These are phyloP conservation scores for Kodamaea sagamina DNA, from an alignment of 805 yeast species.

Conservation along the genomic window DNA sequence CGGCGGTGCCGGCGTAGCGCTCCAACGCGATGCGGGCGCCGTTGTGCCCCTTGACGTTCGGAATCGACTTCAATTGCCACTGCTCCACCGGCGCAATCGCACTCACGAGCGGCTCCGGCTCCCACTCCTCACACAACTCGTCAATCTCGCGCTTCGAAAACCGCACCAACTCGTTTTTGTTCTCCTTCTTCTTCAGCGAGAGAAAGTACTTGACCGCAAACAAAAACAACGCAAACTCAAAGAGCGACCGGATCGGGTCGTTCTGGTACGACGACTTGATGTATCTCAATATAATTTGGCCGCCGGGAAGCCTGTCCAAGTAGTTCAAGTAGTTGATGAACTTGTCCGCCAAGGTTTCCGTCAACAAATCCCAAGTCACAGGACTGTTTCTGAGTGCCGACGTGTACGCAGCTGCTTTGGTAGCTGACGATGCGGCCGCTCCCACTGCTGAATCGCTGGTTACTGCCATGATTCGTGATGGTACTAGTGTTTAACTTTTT, in stretches of 20 bases:
- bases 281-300: slow-evolving; percentile 62
- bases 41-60: slow-evolving; percentile 60
- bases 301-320: slow-evolving; percentile 54
- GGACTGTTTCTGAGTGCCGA: slow-evolving; percentile 1
- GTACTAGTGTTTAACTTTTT: slow-evolving; percentile 1
- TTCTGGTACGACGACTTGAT: slow-evolving; percentile 84
- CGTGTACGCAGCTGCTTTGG: slow-evolving; percentile 1
- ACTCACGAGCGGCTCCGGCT: slow-evolving; percentile 78
- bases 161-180: slow-evolving; percentile 68
- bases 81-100: slow-evolving; percentile 51
- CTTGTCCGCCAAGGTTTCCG: slow-evolving; percentile 33
- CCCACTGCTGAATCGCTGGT: slow-evolving; percentile 8
- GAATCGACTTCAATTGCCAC: slow-evolving; percentile 66
- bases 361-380: slow-evolving; percentile 33
- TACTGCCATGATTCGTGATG: slow-evolving; percentile 8
- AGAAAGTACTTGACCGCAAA: slow-evolving; percentile 84
- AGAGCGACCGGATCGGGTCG: slow-evolving; percentile 86
- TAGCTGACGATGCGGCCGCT: slow-evolving; percentile 3
- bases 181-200: slow-evolving; percentile 74
- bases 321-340: slow-evolving; percentile 38
- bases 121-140: slow-evolving; percentile 87
- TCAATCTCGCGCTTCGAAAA: slow-evolving; percentile 68
- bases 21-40: slow-evolving; percentile 38
- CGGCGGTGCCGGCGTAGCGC: slow-evolving; percentile 20
- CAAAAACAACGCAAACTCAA: slow-evolving; percentile 73